phyloP scores from a whole-genome alignment of 352 stramenopile genomes.

The Phytophthora crassamura region DNA sequence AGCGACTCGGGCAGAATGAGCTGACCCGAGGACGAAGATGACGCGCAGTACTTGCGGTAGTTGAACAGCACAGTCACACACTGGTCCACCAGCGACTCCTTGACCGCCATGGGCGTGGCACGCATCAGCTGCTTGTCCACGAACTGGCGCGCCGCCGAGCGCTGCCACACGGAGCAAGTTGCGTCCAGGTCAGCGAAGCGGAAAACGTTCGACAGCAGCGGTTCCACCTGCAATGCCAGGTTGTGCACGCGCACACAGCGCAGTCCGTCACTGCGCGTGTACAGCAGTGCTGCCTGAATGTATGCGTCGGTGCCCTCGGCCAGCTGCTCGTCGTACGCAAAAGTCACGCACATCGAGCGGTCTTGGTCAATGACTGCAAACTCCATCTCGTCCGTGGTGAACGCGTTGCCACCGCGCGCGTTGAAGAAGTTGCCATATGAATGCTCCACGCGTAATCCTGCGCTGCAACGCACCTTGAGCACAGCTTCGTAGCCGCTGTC shows the following conservation, averaged over 20 bases:
- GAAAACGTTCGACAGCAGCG: slow-evolving; percentile 88
- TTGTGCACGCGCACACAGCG: slow-evolving; percentile 94
- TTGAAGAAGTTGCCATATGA: slow-evolving; percentile 87
- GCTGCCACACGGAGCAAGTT: slow-evolving; percentile 87
- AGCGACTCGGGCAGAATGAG: slow-evolving; percentile 93
- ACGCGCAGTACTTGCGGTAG: slow-evolving; percentile 92
- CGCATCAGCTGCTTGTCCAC: slow-evolving; percentile 85
- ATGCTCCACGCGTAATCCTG: slow-evolving; percentile 85
- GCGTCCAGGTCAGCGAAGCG: slow-evolving; percentile 89
- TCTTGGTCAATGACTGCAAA: slow-evolving; percentile 90
- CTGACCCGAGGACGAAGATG: slow-evolving; percentile 90
- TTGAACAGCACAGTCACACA: slow-evolving; percentile 90
- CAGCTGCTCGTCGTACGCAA: slow-evolving; percentile 89
- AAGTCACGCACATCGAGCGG: slow-evolving; percentile 84
- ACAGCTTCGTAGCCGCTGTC: slow-evolving; percentile 88
- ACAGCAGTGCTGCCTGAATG: slow-evolving; percentile 91
- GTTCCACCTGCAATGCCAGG: slow-evolving; percentile 78
- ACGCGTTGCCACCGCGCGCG: slow-evolving; percentile 56
- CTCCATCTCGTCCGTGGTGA: slow-evolving; percentile 88
- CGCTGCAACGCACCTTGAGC: slow-evolving; percentile 89
- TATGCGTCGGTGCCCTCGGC: slow-evolving; percentile 77
- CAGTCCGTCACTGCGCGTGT: slow-evolving; percentile 85
- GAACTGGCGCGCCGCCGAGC: slow-evolving; percentile 78
- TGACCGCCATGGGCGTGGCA: slow-evolving; percentile 73
- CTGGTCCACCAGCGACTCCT: slow-evolving; percentile 85